phyloP scores from a whole-genome alignment of 1,284 basidiomycete species.

The Ceratobasidium sp. region DNA sequence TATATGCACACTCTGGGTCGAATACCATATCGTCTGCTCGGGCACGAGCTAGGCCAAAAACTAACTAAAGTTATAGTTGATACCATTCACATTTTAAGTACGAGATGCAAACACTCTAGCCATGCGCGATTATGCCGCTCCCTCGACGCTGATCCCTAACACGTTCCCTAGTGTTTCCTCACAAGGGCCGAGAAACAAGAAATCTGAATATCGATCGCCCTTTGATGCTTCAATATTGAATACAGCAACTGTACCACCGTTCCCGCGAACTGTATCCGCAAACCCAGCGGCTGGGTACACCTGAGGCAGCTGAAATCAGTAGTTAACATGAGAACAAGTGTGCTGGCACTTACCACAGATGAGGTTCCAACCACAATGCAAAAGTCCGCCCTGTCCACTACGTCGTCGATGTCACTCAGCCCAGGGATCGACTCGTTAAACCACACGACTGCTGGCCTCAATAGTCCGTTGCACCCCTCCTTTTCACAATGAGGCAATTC shows the following conservation, averaged over 20 bases:
- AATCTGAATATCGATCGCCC: conserved; percentile 61
- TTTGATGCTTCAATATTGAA: conserved; percentile 66
- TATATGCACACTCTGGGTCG: too few relatives aligned
- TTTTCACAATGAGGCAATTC: conserved; percentile 63
- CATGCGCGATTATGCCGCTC: too few relatives aligned
- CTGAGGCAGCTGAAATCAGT: conserved; percentile 47
- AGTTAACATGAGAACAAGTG: neutral
- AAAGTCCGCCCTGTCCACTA: conserved; percentile 65
- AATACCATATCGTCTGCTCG: too few relatives aligned
- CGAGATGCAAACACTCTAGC: too few relatives aligned
- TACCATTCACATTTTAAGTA: too few relatives aligned
- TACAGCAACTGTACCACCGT: conserved; percentile 64
- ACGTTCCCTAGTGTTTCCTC: conserved; percentile 56
- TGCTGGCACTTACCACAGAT: conserved; percentile 58
- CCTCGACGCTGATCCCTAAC: conserved; percentile 42
- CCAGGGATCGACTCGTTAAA: conserved; percentile 67
- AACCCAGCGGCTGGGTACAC: conserved; percentile 63
- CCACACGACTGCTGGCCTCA: conserved; percentile 73
- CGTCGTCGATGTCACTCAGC: conserved; percentile 58
- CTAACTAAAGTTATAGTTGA: too few relatives aligned
- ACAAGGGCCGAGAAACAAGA: conserved; percentile 62
- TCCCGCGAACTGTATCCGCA: conserved; percentile 53
- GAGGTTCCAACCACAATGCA: conserved; percentile 73
- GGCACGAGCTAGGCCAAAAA: too few relatives aligned
- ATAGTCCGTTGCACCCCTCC: conserved; percentile 60